Evolutionary conservation across 2,329 filamentous ascomycete genomes (phyloP).

Genomic region (Pseudogymnoascus sp.): DNA sequence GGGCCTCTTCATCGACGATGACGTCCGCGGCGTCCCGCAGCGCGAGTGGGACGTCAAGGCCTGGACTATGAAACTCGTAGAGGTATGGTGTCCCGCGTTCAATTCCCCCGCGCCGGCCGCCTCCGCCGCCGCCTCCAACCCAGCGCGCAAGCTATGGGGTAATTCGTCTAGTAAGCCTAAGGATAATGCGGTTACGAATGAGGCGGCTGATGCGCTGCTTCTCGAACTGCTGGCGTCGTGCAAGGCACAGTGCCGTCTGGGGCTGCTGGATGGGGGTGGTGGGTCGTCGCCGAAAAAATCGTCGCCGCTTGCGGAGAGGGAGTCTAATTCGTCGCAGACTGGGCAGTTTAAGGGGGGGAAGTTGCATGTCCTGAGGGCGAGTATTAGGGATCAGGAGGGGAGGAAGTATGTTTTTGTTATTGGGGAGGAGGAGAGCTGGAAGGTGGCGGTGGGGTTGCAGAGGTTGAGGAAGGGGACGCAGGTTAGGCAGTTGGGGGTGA

Average conservation of each 20-base stretch:
- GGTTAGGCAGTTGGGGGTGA: conserved; percentile 49
- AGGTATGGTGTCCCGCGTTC: conserved; percentile 72
- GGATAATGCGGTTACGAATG: conserved; percentile 34
- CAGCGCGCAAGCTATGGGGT: conserved; percentile 33
- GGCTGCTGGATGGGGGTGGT: conserved; percentile 23
- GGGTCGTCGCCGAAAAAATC: neutral
- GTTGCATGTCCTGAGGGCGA: conserved; percentile 54
- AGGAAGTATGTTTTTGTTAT: conserved; percentile 59
- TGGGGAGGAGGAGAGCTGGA: conserved; percentile 58
- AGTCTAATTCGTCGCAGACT: conserved; percentile 32
- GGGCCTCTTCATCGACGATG: conserved; percentile 94
- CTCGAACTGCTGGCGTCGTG: conserved; percentile 54
- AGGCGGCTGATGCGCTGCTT: conserved; percentile 59
- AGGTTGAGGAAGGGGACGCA: conserved; percentile 51
- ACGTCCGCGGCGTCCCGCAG: conserved; percentile 82
- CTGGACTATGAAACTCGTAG: conserved; percentile 89
- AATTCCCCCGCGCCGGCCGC: conserved; percentile 36
- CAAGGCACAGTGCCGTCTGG: conserved; percentile 53
- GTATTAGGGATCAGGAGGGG: conserved; percentile 55
- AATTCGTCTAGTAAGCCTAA: conserved; percentile 32
- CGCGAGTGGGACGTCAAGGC: conserved; percentile 98
- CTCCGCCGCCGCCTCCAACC: conserved; percentile 32
- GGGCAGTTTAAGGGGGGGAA: conserved; percentile 47
- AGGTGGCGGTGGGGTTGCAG: conserved; percentile 53
- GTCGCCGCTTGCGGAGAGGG: conserved; percentile 23